Percentiles rank a stretch among this genome's conserved stretches.
Evolutionary conservation across 208 protist genomes (phyloP).

Genomic region (Leishmania tropica): DNA sequence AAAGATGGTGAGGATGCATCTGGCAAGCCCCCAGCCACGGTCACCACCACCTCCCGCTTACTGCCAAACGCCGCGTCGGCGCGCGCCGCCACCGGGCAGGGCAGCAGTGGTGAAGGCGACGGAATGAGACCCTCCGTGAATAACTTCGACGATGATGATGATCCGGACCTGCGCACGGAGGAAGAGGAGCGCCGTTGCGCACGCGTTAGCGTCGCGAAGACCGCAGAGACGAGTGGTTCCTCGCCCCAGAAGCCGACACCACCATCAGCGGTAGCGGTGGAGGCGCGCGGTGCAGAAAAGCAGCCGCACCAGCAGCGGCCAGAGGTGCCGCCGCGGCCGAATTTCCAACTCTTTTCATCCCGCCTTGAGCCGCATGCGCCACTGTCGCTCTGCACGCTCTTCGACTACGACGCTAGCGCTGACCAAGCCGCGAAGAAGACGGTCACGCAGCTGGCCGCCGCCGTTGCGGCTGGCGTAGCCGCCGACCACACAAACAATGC

Average conservation of each 20-base stretch:
- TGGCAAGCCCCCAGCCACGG: not conserved
- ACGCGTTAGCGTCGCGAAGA: not conserved
- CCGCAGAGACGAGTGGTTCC: not conserved
- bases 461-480: not conserved
- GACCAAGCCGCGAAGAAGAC: conserved; percentile 4
- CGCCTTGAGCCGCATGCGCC: conserved; percentile 45
- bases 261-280: not conserved
- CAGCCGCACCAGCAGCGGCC: not conserved
- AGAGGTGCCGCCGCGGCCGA: conserved; percentile 33
- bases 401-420: conserved; percentile 25
- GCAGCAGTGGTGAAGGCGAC: not conserved
- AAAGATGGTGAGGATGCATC: not conserved
- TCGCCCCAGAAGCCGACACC: not conserved
- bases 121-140: not conserved
- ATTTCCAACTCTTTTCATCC: conserved; percentile 42
- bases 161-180: conserved; percentile 16
- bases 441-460: not conserved
- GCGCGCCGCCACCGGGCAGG: not conserved
- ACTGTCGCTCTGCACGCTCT: conserved; percentile 33
- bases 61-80: not conserved
- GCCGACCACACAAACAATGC: no score
- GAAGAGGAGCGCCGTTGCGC: conserved; percentile 2
- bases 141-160: not conserved
- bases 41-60: not conserved
- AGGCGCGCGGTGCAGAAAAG: not conserved